Percentiles rank a stretch among this genome's conserved stretches.
phyloP scores from a whole-genome alignment of 2,329 filamentous ascomycete genomes.

The Paracoccidioides lutzii region DNA sequence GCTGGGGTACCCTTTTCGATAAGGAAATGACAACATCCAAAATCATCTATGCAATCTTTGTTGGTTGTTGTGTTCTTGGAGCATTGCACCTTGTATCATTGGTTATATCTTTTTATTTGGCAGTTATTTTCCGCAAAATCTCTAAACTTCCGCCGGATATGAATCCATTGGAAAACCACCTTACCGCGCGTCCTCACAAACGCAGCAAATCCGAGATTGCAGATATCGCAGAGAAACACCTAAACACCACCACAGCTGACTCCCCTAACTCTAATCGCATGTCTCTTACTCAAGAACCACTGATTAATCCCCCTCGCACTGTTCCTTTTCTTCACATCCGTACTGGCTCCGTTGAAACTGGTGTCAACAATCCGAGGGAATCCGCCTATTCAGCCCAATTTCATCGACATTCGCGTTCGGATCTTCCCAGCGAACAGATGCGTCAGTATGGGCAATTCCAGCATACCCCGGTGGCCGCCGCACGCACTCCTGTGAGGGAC shows the following conservation, averaged over 20 bases:
- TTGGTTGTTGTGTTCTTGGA: conserved; percentile 50
- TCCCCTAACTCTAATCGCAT: conserved; percentile 24
- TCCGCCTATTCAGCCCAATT: conserved; percentile 38
- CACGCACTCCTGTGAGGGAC: conserved; percentile 17
- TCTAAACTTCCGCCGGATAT: conserved; percentile 74
- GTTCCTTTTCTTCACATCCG: conserved; percentile 76
- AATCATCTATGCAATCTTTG: conserved; percentile 56
- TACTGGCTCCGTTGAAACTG: conserved; percentile 46
- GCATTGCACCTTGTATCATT: conserved; percentile 60
- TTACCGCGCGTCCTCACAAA: conserved; percentile 65
- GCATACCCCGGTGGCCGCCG: conserved; percentile 19
- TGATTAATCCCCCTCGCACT: conserved; percentile 34
- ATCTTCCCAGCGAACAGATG: conserved; percentile 20
- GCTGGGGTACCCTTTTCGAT: conserved; percentile 58
- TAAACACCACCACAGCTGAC: conserved; percentile 38
- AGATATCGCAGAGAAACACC: conserved; percentile 49
- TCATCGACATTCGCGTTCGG: conserved; percentile 20
- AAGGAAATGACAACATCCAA: conserved; percentile 42
- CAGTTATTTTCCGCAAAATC: conserved; percentile 70
- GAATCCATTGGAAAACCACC: conserved; percentile 80
- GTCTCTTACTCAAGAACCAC: conserved; percentile 29
- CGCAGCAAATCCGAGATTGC: conserved; percentile 52
- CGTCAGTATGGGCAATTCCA: conserved; percentile 18
- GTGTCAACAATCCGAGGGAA: conserved; percentile 37
- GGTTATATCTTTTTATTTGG: conserved; percentile 59